phyloP scores from a whole-genome alignment of 2,329 filamentous ascomycete species.

The Cladosporium sp. region DNA sequence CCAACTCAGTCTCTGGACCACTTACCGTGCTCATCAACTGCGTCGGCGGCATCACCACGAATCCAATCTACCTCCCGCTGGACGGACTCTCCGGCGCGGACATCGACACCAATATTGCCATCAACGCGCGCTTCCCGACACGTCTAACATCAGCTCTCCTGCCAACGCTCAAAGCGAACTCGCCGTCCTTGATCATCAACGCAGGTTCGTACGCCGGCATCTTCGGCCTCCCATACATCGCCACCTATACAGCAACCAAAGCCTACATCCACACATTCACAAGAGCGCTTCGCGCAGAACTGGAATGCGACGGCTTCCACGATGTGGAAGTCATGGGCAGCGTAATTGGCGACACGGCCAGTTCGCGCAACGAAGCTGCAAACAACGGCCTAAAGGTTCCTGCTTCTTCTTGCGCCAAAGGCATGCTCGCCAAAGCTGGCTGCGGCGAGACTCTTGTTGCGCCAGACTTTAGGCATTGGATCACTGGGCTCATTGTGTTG shows the following conservation, averaged over 20 bases:
- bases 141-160: constrained; percentile 51
- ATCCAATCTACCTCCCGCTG: constrained; percentile 40
- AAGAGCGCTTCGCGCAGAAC: constrained; percentile 45
- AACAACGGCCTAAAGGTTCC: constrained; percentile 19
- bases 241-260: constrained; percentile 50
- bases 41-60: constrained; percentile 46
- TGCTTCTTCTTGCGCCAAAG: constrained; percentile 20
- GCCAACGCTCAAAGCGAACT: constrained; percentile 44
- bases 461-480: constrained; percentile 21
- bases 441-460: constrained; percentile 21
- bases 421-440: constrained; percentile 21
- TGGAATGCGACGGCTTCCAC: constrained; percentile 39
- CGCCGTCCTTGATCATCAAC: constrained; percentile 53
- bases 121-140: constrained; percentile 53
- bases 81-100: constrained; percentile 39
- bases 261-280: constrained; percentile 47
- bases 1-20: constrained; percentile 37
- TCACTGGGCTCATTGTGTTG: constrained; percentile 4
- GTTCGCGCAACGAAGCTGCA: constrained; percentile 16
- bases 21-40: constrained; percentile 61
- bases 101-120: constrained; percentile 46
- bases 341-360: constrained; percentile 24
- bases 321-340: constrained; percentile 37
- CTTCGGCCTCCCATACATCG: constrained; percentile 49
- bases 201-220: constrained; percentile 49